Base-by-base conservation (phyloP, 441 rosid genomes). In the Sinapis alba region DNA sequence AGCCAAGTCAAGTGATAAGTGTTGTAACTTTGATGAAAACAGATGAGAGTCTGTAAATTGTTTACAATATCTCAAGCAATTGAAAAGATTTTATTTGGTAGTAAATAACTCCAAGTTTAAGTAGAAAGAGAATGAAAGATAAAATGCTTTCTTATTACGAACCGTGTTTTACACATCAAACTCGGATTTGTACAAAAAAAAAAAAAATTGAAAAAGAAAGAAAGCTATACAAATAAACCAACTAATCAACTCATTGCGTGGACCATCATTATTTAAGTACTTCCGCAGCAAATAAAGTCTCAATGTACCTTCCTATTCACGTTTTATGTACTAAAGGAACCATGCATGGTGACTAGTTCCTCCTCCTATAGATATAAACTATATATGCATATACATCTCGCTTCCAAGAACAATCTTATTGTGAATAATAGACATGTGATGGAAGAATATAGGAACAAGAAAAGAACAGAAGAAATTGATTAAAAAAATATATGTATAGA, bases 81-180 rank as follows among this genome's bases (percentile, higher is more conserved):
- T 21, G 11, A 13, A 5, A 2, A 19, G 20, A 45, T 65, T 5
- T 45, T 3, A 32, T 5, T 5, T 15, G 0, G 15, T 62, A 10
- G 65, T 61, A 57, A 24, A 23, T 66, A 65, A 30, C 5, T 47
- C 54, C 54, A 47, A 16, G 54, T 47, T 47, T 47, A 16, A 7
- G 54, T 57, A 57, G 26, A 65, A 57, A 81, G 73, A 58, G 38
- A 57, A 24, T 34, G 62, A 76, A 13, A 73, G 60, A 79, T 24
- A 58, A 57, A 69, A 28, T 65, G 65, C 73, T 67, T 67, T 51
- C 16, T 76, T 67, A 71, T 82, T 76, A 77, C 72, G 70, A 69
- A 65, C n/a, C n/a, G n/a, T n/a, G n/a, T n/a, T n/a, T n/a, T n/a
- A 28, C 77, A 77, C 69, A 78, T 81, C 76, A 85, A 75, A 73